Base-by-base conservation (phyloP, 768 basidiomycete genomes). In the Suillus fuscotomentosus region DNA sequence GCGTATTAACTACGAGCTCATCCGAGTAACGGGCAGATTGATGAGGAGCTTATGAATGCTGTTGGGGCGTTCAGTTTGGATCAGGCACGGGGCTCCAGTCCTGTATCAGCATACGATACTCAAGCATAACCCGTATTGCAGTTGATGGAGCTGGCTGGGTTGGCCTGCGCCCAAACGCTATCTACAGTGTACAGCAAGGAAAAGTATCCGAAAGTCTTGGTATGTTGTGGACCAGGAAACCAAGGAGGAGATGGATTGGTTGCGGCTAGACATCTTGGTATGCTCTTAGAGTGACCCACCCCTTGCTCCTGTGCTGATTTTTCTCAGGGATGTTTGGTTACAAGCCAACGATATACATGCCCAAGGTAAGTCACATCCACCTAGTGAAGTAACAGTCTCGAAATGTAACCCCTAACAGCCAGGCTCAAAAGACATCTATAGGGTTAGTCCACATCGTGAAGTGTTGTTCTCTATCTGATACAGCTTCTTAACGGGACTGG, bases 161-260 rank as follows among this genome's bases (percentile, higher is more conserved):
- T 99, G 11, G 90, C 97, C 1, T 96, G 96, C 72, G 97, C 97
- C 0, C 93, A 96, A 73, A 85, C 92, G 0, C 79, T 98, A 3
- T 88, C 91, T 7, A 88, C 81, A n/a, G 86, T 88, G 0, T 99
- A 94, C 73, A 80, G 79, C 47, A 86, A 83, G 38, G 85, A 88
- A 3, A 83, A 81, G 53, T 87, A 92, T 74, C 84, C 83, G 43
- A 85, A 87, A 13, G 94, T 99, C 7, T 80, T 99, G n/a, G 92
- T 99, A 13, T 95, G 93, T 71, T 98, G 96, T 73, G 97, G 97
- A 20, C 96, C 97, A 8, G 97, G 97, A 48, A 99, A 99, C 71
- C 97, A 99, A 81, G 94, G 86, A 77, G 97, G 97, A 14, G 97
- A 99, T 77, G 97, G 97, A 4, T 81, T 99, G 0, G 97, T 98